Evolutionary conservation across 805 yeast species (phyloP).

Genomic region (Wickerhamomyces mucosus): DNA sequence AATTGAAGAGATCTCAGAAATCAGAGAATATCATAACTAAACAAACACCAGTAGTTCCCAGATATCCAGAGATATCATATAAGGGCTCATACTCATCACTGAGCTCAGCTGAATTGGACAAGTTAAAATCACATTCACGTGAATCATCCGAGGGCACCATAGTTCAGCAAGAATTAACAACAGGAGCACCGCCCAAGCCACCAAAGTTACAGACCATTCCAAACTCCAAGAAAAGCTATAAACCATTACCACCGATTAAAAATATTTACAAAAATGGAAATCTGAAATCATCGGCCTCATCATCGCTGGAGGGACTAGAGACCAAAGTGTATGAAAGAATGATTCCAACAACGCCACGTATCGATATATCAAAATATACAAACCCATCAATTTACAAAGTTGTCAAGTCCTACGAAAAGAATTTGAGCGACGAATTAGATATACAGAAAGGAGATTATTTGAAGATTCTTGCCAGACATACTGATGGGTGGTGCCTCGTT

Average conservation of each 20-base stretch:
- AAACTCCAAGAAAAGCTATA: constrained; percentile 2
- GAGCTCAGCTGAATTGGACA: too few relatives aligned
- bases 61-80: constrained; percentile 16
- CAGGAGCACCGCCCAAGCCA: not conserved
- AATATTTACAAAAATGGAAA: too few relatives aligned
- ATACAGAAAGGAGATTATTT: constrained; percentile 24
- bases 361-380: constrained; percentile 4
- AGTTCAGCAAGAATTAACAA: too few relatives aligned
- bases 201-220: not conserved
- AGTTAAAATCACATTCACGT: too few relatives aligned
- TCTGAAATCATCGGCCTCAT: not conserved
- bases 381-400: constrained; percentile 16
- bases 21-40: constrained; percentile 7
- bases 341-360: constrained; percentile 14
- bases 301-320: constrained; percentile 14
- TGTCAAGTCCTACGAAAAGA: constrained; percentile 19
- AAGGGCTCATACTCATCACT: too few relatives aligned
- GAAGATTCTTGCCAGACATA: constrained; percentile 28
- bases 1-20: constrained; percentile 9
- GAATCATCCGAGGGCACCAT: too few relatives aligned
- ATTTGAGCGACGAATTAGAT: constrained; percentile 27
- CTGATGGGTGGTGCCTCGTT: constrained; percentile 36
- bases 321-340: constrained; percentile 9
- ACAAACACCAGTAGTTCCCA: constrained; percentile 14
- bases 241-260: constrained; percentile 17